Percentiles rank a stretch among this genome's conserved stretches.
Evolutionary conservation across 257 asterid genomes (phyloP).

Genomic region (Sherardia arvensis): DNA sequence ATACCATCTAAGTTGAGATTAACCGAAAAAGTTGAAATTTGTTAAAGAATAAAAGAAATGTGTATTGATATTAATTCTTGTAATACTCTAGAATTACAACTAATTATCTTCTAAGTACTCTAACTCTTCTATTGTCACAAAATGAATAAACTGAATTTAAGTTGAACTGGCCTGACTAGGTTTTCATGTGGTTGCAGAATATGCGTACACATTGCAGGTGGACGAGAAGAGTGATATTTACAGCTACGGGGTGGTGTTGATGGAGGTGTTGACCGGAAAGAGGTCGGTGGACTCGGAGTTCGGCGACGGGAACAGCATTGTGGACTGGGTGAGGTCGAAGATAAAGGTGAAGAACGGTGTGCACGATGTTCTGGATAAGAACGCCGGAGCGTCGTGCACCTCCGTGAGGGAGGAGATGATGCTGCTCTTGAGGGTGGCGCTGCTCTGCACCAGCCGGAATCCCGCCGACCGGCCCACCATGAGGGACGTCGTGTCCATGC

Average conservation of each 20-base stretch:
- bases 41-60: too few species aligned
- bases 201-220: constrained; percentile 85
- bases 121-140: too few species aligned
- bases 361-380: constrained; percentile 47
- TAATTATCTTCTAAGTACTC: too few species aligned
- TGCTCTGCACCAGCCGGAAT: constrained; percentile 73
- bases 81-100: too few species aligned
- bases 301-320: constrained; percentile 85
- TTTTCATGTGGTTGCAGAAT: constrained; percentile 45
- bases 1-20: too few species aligned
- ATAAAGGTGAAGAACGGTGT: constrained; percentile 39
- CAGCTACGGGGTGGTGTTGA: constrained; percentile 77
- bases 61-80: too few species aligned
- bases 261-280: constrained; percentile 75
- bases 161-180: too few species aligned
- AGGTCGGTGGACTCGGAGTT: constrained; percentile 70
- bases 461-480: constrained; percentile 87
- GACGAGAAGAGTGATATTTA: constrained; percentile 95
- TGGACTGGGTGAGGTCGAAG: constrained; percentile 67
- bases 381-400: constrained; percentile 58
- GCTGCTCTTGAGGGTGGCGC: constrained; percentile 66
- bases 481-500: constrained; percentile 88
- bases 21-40: too few species aligned
- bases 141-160: too few species aligned
- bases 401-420: constrained; percentile 80